Percentiles rank a stretch among this genome's conserved stretches.
phyloP scores from a whole-genome alignment of 2,329 filamentous ascomycete genomes.

The Chaetomium globosum region DNA sequence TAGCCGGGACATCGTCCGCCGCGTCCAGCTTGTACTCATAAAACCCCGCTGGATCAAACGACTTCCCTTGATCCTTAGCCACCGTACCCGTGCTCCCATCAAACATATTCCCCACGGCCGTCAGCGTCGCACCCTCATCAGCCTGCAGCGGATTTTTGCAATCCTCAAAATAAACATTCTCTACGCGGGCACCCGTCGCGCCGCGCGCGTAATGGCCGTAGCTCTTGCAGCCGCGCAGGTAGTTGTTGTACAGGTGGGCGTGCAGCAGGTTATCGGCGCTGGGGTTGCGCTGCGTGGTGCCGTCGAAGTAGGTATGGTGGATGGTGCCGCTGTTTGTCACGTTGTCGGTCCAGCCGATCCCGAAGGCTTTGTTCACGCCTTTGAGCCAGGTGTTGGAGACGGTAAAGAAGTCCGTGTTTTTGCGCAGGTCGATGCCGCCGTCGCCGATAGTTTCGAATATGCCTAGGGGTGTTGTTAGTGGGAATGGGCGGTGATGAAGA shows the following conservation, averaged over 20 bases:
- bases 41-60: neutral
- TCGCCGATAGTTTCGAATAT: slow-evolving; percentile 6
- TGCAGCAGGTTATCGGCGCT: slow-evolving; percentile 4
- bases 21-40: neutral
- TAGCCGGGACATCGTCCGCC: neutral
- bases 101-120: neutral
- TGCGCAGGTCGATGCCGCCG: slow-evolving; percentile 3
- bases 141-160: neutral
- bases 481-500: neutral
- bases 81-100: neutral
- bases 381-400: neutral
- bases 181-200: neutral
- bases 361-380: slow-evolving; percentile 1
- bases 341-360: slow-evolving; percentile 6
- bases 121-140: neutral
- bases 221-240: slow-evolving; percentile 5
- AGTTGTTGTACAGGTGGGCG: slow-evolving; percentile 4
- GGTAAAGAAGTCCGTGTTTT: neutral
- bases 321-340: neutral
- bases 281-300: slow-evolving; percentile 2
- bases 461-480: neutral
- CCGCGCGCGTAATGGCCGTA: slow-evolving; percentile 2
- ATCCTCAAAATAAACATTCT: neutral
- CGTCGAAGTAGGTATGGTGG: slow-evolving; percentile 4
- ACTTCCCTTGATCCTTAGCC: neutral